Percentiles rank a stretch among this genome's conserved stretches.
phyloP scores from a whole-genome alignment of 257 asterid species.

The Solanum tarijense region DNA sequence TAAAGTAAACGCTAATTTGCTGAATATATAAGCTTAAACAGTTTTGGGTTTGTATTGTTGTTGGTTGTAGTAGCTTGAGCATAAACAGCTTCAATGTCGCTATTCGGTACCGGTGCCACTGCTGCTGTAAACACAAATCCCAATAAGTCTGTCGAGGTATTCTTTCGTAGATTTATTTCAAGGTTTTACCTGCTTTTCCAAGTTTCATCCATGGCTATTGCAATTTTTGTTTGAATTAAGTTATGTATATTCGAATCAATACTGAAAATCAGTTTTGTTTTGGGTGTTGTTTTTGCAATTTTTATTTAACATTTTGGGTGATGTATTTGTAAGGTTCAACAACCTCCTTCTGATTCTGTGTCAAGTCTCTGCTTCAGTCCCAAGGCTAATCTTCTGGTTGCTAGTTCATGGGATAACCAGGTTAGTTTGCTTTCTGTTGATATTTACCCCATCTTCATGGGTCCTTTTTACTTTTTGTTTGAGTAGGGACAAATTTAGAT shows the following conservation, averaged over 20 bases:
- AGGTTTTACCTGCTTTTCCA: neutral
- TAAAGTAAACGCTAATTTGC: neutral
- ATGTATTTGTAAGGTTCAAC: constrained; percentile 34
- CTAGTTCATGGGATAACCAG: constrained; percentile 98
- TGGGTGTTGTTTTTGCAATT: neutral
- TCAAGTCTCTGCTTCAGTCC: constrained; percentile 89
- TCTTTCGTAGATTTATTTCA: neutral
- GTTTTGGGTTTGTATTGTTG: neutral
- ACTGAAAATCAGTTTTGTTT: neutral
- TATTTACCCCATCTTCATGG: neutral
- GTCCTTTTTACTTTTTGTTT: neutral
- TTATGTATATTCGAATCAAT: neutral
- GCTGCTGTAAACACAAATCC: constrained; percentile 47
- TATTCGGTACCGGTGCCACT: constrained; percentile 35
- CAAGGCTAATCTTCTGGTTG: constrained; percentile 65
- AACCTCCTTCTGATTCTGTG: constrained; percentile 77
- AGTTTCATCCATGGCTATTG: neutral
- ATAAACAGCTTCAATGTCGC: constrained; percentile 33
- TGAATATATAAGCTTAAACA: neutral
- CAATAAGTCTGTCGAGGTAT: constrained; percentile 74
- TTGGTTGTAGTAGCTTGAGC: neutral
- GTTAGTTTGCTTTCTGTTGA: constrained; percentile 14
- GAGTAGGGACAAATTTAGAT: neutral
- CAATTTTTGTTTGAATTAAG: neutral
- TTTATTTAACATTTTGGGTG: neutral